Percentiles rank a stretch among this genome's conserved stretches.
These are phyloP conservation scores for Thelonectria discophora DNA, from an alignment of 2,329 filamentous ascomycete species.

Conservation along the genomic window DNA sequence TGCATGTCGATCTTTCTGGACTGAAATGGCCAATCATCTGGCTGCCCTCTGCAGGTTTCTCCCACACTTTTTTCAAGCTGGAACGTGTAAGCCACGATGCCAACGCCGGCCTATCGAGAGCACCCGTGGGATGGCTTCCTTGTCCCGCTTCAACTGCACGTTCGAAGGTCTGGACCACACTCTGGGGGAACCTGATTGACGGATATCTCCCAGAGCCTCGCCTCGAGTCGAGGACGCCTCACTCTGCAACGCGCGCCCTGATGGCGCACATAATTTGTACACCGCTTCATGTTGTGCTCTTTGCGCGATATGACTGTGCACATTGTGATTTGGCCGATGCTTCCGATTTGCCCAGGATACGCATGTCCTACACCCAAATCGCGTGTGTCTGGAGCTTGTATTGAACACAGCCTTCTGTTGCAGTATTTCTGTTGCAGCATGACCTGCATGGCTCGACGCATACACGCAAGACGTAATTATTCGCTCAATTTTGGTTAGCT, in stretches of 20 bases:
- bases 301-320: neutral
- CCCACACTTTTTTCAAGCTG: slow-evolving; percentile 11
- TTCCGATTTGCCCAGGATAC: slow-evolving; percentile 14
- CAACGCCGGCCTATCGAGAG: slow-evolving; percentile 3
- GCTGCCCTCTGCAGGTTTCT: slow-evolving; percentile 9
- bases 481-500: neutral
- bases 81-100: slow-evolving; percentile 19
- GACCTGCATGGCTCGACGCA: slow-evolving; percentile 1
- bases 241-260: slow-evolving; percentile 4
- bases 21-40: slow-evolving; percentile 27
- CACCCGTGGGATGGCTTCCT: slow-evolving; percentile 4
- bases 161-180: slow-evolving; percentile 16
- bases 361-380: neutral
- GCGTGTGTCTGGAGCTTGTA: slow-evolving; percentile 1
- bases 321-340: slow-evolving; percentile 1
- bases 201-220: slow-evolving; percentile 20
- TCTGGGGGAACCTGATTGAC: slow-evolving; percentile 9
- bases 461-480: neutral
- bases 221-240: slow-evolving; percentile 3
- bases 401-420: slow-evolving; percentile 6
- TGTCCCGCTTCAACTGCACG: slow-evolving; percentile 1
- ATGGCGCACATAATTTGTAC: slow-evolving; percentile 4
- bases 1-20: slow-evolving; percentile 34
- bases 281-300: slow-evolving; percentile 14
- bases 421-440: slow-evolving; percentile 17